phyloP scores from a whole-genome alignment of 108 stramenopile species.

The Schizochytrium sp. region DNA sequence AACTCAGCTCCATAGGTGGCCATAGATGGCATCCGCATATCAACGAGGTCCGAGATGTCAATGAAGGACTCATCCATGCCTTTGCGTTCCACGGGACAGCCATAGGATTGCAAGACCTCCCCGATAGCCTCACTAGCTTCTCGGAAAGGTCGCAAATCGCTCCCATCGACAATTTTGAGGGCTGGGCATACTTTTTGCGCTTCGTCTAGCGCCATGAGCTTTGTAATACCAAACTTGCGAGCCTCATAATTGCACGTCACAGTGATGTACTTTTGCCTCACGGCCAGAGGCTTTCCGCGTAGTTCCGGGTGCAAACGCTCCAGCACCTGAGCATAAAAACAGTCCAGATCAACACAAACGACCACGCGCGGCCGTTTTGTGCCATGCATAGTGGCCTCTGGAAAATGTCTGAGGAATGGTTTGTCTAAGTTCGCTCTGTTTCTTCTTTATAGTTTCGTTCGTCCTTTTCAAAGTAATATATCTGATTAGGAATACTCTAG shows the following conservation, averaged over 20 bases:
- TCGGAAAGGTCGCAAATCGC: constrained; percentile 42
- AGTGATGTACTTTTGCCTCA: constrained; percentile 54
- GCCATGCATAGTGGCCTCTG: too few species aligned
- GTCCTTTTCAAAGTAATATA: too few species aligned
- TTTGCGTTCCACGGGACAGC: background rate
- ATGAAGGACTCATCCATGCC: constrained; percentile 60
- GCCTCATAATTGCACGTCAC: constrained; percentile 61
- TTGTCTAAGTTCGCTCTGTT: too few species aligned
- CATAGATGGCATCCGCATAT: background rate
- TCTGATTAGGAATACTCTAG: too few species aligned
- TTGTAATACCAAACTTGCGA: background rate
- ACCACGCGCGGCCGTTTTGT: background rate
- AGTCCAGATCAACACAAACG: constrained; percentile 19
- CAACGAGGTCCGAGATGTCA: constrained; percentile 50
- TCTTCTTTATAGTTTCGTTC: too few species aligned
- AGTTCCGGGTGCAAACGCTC: background rate
- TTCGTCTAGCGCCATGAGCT: constrained; percentile 33
- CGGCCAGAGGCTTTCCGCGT: constrained; percentile 26
- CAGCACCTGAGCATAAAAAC: constrained; percentile 42
- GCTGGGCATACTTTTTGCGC: background rate
- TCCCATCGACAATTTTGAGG: constrained; percentile 23
- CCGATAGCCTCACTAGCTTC: background rate
- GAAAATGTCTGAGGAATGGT: too few species aligned
- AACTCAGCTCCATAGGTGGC: background rate
- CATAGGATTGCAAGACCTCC: background rate